These are phyloP conservation scores for Sicyos baderoa DNA, from an alignment of 306 rosid species.

Conservation along the genomic window DNA sequence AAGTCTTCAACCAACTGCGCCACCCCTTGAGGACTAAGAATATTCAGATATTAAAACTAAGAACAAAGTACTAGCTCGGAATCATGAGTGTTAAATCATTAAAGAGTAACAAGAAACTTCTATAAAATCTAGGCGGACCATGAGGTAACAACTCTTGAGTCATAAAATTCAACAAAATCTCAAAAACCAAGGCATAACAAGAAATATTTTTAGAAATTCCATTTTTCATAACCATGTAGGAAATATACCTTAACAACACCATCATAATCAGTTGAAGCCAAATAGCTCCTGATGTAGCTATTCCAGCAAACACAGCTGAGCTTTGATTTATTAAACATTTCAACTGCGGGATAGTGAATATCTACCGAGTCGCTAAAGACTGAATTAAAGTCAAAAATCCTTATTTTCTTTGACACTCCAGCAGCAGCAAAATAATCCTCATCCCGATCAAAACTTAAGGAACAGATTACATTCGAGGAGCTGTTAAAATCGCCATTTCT, in stretches of 20 bases:
- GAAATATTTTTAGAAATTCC: no score
- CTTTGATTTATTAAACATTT: conserved; percentile 75
- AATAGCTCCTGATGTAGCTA: conserved; percentile 78
- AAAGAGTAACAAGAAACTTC: conserved; percentile 4
- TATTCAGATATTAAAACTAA: background rate
- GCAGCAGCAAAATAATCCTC: conserved; percentile 90
- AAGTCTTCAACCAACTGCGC: no score
- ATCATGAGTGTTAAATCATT: background rate
- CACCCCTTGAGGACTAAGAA: no score
- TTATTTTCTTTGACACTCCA: conserved; percentile 87
- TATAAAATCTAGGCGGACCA: background rate
- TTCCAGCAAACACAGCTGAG: conserved; percentile 95
- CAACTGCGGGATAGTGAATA: conserved; percentile 78
- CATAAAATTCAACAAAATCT: no score
- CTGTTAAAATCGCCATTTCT: conserved; percentile 74
- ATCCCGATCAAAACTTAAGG: conserved; percentile 89
- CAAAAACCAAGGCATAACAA: no score
- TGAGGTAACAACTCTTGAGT: background rate
- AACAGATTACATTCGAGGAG: conserved; percentile 72
- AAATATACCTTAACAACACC: conserved; percentile 63
- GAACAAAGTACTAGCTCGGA: background rate
- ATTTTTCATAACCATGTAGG: no score
- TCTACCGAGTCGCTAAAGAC: conserved; percentile 65
- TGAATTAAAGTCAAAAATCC: conserved; percentile 71
- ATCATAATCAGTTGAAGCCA: conserved; percentile 86